Percentiles rank a stretch among this genome's conserved stretches.
These are phyloP conservation scores for Myriangium duriaei DNA, from an alignment of 2,329 filamentous ascomycete genomes.

Conservation along the genomic window DNA sequence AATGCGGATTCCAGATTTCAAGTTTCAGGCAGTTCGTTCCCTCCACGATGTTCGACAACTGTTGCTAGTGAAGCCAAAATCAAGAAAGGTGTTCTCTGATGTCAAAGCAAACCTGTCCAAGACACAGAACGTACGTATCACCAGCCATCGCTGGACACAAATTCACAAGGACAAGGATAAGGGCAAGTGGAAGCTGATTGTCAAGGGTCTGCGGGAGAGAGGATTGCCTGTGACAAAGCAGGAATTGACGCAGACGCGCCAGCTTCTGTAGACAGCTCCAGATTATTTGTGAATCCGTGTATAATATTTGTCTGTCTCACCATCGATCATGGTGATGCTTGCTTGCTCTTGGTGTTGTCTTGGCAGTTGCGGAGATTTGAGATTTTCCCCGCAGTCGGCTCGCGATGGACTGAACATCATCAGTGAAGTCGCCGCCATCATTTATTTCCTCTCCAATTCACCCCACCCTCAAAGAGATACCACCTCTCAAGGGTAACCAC, in stretches of 20 bases:
- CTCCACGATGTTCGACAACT: conserved; percentile 26
- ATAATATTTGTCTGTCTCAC: too few species aligned
- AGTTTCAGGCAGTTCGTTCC: conserved; percentile 35
- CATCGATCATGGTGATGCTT: too few species aligned
- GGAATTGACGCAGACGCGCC: neutral
- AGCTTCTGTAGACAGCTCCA: conserved; percentile 2
- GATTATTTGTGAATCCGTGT: too few species aligned
- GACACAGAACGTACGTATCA: conserved; percentile 60
- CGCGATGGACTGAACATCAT: neutral
- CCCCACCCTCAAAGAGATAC: neutral
- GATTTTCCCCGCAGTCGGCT: neutral
- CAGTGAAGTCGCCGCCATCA: neutral
- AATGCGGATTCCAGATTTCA: conserved; percentile 57
- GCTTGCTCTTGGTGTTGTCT: neutral
- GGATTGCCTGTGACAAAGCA: conserved; percentile 40
- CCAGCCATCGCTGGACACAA: conserved; percentile 50
- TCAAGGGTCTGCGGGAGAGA: conserved; percentile 52
- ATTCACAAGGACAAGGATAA: conserved; percentile 59
- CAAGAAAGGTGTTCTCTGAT: conserved; percentile 48
- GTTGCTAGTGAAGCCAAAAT: conserved; percentile 26
- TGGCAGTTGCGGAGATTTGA: neutral
- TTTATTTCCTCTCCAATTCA: neutral
- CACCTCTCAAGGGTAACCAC: neutral
- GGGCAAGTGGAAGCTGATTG: conserved; percentile 70
- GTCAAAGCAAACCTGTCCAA: conserved; percentile 33